Conservation (phyloP, 192 early-diverging fungal species). For the Podila minutissima region DNA sequence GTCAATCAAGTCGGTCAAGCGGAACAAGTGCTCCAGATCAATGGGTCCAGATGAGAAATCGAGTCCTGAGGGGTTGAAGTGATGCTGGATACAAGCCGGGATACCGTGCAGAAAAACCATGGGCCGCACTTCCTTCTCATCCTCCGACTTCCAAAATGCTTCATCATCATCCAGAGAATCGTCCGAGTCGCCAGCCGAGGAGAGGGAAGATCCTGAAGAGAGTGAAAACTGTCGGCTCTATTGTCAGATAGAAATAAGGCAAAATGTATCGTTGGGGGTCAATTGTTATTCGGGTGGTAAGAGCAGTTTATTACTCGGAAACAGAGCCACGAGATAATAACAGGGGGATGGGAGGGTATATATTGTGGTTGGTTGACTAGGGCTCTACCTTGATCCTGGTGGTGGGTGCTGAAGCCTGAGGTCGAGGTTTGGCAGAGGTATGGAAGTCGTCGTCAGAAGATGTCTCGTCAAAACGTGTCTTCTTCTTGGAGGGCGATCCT, state of each 20-base stretch:
- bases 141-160: slow-evolving; percentile 44
- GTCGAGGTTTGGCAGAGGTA: slow-evolving; percentile 39
- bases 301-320: slow-evolving; percentile 25
- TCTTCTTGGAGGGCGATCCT: slow-evolving; percentile 34
- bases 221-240: slow-evolving; percentile 51
- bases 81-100: slow-evolving; percentile 50
- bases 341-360: neutral
- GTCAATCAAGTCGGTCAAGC: slow-evolving; percentile 41
- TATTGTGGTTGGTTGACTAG: slow-evolving; percentile 9
- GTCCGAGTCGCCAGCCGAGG: slow-evolving; percentile 48
- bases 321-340: neutral
- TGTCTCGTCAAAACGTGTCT: slow-evolving; percentile 47
- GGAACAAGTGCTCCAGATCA: slow-evolving; percentile 45
- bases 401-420: slow-evolving; percentile 25
- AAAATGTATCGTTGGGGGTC: neutral
- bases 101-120: slow-evolving; percentile 41
- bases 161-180: slow-evolving; percentile 35
- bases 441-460: slow-evolving; percentile 49
- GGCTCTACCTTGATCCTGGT: slow-evolving; percentile 53
- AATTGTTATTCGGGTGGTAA: neutral
- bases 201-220: slow-evolving; percentile 45
- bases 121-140: slow-evolving; percentile 33
- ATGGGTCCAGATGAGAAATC: slow-evolving; percentile 47
- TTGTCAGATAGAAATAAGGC: slow-evolving; percentile 2
- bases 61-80: slow-evolving; percentile 45